phyloP scores from a whole-genome alignment of 2,329 filamentous ascomycete genomes.

The Colletotrichum caudatum region DNA sequence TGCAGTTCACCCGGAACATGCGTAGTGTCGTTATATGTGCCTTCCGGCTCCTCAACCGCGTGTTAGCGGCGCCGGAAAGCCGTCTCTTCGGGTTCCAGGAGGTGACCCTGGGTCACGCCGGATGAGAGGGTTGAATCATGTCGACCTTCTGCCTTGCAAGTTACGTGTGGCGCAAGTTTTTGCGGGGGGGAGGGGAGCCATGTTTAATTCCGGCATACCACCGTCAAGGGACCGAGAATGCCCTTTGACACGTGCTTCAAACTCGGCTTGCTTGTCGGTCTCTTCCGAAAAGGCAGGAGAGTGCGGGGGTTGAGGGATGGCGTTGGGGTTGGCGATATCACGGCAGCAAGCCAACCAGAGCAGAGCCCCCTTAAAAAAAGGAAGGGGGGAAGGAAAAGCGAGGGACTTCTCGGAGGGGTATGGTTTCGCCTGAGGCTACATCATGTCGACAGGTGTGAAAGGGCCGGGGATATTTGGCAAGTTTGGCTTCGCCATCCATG shows the following conservation, averaged over 20 bases:
- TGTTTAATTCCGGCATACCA: conserved; percentile 30
- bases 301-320: conserved; percentile 14
- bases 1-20: too few relatives aligned
- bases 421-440: neutral
- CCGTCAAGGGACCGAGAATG: neutral
- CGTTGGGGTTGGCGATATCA: conserved; percentile 17
- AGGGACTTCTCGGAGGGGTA: neutral
- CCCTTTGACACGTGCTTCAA: conserved; percentile 30
- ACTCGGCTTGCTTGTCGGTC: neutral
- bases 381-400: neutral
- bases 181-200: conserved; percentile 10
- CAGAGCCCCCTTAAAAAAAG: neutral
- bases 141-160: neutral
- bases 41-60: neutral
- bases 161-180: conserved; percentile 21
- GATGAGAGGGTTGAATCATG: conserved; percentile 9
- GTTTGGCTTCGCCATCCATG: conserved; percentile 4
- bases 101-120: too few relatives aligned
- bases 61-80: conserved; percentile 2
- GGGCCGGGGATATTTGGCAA: neutral
- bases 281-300: neutral
- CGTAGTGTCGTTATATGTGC: neutral
- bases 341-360: neutral
- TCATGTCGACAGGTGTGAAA: neutral
- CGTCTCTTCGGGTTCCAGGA: neutral